phyloP scores from a whole-genome alignment of 495 filamentous ascomycete species.

The Haplographium delicatum region DNA sequence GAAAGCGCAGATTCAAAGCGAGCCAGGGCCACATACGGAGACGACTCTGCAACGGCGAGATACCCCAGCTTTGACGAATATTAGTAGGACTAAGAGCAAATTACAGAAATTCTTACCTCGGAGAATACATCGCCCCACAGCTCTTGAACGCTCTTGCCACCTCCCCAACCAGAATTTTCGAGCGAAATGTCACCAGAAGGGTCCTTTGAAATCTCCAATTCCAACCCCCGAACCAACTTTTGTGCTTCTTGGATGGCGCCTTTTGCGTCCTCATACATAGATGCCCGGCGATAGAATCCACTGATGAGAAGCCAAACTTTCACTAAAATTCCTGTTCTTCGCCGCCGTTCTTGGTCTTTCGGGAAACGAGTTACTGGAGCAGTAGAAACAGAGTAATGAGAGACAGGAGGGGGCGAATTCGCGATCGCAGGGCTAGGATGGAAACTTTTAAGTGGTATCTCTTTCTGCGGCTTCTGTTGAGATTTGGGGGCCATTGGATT shows the following conservation, averaged over 20 bases:
- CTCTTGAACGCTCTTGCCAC: conserved; percentile 68
- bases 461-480: conserved; percentile 38
- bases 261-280: conserved; percentile 67
- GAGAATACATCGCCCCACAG: conserved; percentile 75
- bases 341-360: conserved; percentile 46
- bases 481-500: conserved; percentile 42
- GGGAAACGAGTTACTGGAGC: conserved; percentile 44
- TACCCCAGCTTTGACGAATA: conserved; percentile 53
- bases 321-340: conserved; percentile 58
- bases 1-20: conserved; percentile 76
- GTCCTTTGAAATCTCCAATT: conserved; percentile 49
- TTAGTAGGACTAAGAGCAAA: conserved; percentile 29
- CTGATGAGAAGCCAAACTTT: conserved; percentile 87
- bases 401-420: conserved; percentile 81
- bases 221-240: conserved; percentile 54
- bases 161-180: conserved; percentile 63
- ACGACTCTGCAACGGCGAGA: conserved; percentile 54
- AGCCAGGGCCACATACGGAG: conserved; percentile 60
- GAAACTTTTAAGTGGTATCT: conserved; percentile 47
- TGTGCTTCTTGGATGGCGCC: conserved; percentile 78
- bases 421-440: conserved; percentile 53
- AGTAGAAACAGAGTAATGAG: conserved; percentile 46
- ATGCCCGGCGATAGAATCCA: conserved; percentile 78
- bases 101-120: conserved; percentile 47
- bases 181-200: conserved; percentile 40